A percentile compares a stretch with the other conserved stretches of the same genome.
These are phyloP conservation scores for Pseudovirgaria hyperparasitica DNA, from an alignment of 2,329 filamentous ascomycete species.

Conservation along the genomic window DNA sequence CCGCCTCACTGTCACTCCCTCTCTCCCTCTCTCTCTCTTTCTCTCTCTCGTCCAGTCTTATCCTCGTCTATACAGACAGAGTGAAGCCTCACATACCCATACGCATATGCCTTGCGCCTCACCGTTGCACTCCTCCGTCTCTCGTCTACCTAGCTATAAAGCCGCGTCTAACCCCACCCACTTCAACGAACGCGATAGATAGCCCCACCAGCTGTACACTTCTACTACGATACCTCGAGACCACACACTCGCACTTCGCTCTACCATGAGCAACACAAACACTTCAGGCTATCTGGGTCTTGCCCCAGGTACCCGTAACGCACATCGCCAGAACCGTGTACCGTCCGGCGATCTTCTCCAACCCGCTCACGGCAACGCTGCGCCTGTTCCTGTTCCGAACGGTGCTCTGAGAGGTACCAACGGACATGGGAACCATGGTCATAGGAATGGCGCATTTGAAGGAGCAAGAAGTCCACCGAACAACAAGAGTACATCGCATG, in stretches of 20 bases:
- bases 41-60: background rate
- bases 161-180: no score
- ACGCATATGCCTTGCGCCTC: no score
- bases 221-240: slow-evolving; percentile 8
- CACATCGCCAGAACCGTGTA: slow-evolving; percentile 21
- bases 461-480: slow-evolving; percentile 34
- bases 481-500: slow-evolving; percentile 65
- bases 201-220: slow-evolving; percentile 15
- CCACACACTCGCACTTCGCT: slow-evolving; percentile 9
- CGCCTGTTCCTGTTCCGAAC: slow-evolving; percentile 23
- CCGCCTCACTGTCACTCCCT: no score
- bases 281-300: slow-evolving; percentile 18
- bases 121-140: no score
- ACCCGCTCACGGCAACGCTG: slow-evolving; percentile 17
- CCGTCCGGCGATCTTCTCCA: no score
- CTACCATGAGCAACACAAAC: slow-evolving; percentile 10
- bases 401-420: slow-evolving; percentile 20
- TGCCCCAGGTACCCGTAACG: slow-evolving; percentile 15
- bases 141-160: no score
- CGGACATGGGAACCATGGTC: slow-evolving; percentile 12
- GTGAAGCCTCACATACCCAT: no score
- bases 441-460: slow-evolving; percentile 22
- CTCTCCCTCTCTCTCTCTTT: no score
- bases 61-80: no score
- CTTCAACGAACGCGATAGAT: slow-evolving; percentile 14